Percentiles rank a stretch among this genome's conserved stretches.
Evolutionary conservation across 495 filamentous ascomycete genomes (phyloP).

Genomic region (Mytilinidion resinicola): DNA sequence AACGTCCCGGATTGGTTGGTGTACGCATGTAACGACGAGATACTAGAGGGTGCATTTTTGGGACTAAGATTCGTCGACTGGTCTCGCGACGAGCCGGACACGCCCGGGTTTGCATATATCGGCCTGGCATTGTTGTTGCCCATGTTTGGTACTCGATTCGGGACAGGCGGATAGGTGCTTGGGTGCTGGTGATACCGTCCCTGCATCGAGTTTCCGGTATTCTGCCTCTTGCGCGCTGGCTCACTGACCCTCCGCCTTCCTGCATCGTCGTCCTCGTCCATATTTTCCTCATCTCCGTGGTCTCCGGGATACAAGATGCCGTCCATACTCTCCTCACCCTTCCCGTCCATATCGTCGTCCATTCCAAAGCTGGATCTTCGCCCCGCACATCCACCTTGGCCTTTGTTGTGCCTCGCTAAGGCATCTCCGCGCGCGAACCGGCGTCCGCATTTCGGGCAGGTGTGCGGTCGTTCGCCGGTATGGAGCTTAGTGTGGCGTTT

Average conservation of each 20-base stretch:
- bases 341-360: constrained; percentile 65
- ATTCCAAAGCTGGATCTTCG: constrained; percentile 75
- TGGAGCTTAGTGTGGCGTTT: constrained; percentile 96
- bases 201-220: constrained; percentile 45
- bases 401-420: constrained; percentile 89
- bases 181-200: constrained; percentile 53
- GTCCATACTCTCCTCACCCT: constrained; percentile 70
- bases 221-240: constrained; percentile 61
- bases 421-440: constrained; percentile 95
- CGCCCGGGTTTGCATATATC: constrained; percentile 24
- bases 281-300: constrained; percentile 24
- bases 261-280: constrained; percentile 36
- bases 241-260: constrained; percentile 46
- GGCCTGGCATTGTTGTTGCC: constrained; percentile 26
- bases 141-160: constrained; percentile 12
- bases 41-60: constrained; percentile 26
- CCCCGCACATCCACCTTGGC: constrained; percentile 91
- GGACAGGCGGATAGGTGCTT: constrained; percentile 74
- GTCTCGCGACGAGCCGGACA: constrained; percentile 9
- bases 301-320: constrained; percentile 56
- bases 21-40: constrained; percentile 25
- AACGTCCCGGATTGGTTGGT: constrained; percentile 49
- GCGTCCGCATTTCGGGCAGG: constrained; percentile 87
- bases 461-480: constrained; percentile 91
- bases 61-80: constrained; percentile 23